These are phyloP conservation scores for Cucumis sativus DNA, from an alignment of 306 rosid genomes.

Conservation along the genomic window DNA sequence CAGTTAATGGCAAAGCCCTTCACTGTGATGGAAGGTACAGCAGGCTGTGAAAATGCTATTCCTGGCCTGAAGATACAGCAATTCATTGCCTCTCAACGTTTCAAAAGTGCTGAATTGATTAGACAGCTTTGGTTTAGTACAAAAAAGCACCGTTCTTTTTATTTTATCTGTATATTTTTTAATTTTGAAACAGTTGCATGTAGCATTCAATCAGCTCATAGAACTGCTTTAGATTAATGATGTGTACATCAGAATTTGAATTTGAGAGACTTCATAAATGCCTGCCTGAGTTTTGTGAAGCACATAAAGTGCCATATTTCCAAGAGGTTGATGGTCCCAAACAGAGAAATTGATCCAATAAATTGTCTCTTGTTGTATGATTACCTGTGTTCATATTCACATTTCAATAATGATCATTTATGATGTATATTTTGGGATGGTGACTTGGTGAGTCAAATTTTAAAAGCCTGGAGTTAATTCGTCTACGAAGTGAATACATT, in stretches of 20 bases:
- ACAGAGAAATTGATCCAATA: background rate
- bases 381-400: background rate
- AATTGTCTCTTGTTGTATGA: background rate
- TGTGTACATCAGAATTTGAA: background rate
- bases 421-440: background rate
- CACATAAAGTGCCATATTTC: constrained; percentile 2
- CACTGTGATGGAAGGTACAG: background rate
- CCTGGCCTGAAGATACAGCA: background rate
- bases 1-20: constrained; percentile 1
- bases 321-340: background rate
- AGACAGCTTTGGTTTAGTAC: background rate
- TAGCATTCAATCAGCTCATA: background rate
- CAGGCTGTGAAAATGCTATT: constrained; percentile 2
- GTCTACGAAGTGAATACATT: no score
- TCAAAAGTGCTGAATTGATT: background rate
- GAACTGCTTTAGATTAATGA: background rate
- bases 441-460: no score
- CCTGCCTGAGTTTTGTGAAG: background rate
- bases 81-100: background rate
- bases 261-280: constrained; percentile 5
- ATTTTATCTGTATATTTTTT: background rate
- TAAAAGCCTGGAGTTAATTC: no score
- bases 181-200: background rate
- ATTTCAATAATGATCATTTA: background rate
- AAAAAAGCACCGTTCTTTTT: background rate